Percentiles rank a stretch among this genome's conserved stretches.
These are phyloP conservation scores for Candida coquimbonensis DNA, from an alignment of 805 yeast species.

Conservation along the genomic window DNA sequence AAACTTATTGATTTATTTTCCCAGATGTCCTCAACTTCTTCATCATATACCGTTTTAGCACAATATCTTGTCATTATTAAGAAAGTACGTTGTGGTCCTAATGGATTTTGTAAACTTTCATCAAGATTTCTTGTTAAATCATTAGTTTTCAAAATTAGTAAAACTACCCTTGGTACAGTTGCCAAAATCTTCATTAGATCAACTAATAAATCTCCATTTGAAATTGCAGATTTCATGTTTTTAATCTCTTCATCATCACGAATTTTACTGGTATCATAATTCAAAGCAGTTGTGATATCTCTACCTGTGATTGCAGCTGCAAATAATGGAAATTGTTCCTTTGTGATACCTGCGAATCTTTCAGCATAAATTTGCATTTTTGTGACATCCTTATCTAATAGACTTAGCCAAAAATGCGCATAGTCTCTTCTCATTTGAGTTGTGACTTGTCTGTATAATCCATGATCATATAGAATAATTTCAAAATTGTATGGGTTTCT, in stretches of 20 bases:
- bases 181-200: conserved; percentile 76
- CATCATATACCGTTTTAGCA: conserved; percentile 71
- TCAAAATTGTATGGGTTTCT: conserved; percentile 68
- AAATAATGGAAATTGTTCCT: conserved; percentile 74
- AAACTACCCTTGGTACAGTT: conserved; percentile 75
- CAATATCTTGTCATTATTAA: conserved; percentile 87
- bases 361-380: conserved; percentile 70
- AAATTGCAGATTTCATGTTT: conserved; percentile 57
- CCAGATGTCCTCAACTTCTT: conserved; percentile 37
- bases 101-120: conserved; percentile 70
- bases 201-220: conserved; percentile 57
- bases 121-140: conserved; percentile 88
- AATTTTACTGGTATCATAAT: conserved; percentile 48
- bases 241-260: conserved; percentile 59
- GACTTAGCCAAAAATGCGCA: conserved; percentile 87
- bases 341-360: conserved; percentile 69
- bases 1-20: background rate
- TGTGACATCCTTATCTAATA: conserved; percentile 61
- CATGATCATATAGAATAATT: conserved; percentile 89
- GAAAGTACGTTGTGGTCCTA: conserved; percentile 85
- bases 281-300: conserved; percentile 68
- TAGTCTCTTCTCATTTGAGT: conserved; percentile 71
- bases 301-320: conserved; percentile 95
- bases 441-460: conserved; percentile 81
- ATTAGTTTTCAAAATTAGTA: conserved; percentile 85